These are phyloP conservation scores for Bruguiera hainesii DNA, from an alignment of 441 rosid genomes.

Conservation along the genomic window DNA sequence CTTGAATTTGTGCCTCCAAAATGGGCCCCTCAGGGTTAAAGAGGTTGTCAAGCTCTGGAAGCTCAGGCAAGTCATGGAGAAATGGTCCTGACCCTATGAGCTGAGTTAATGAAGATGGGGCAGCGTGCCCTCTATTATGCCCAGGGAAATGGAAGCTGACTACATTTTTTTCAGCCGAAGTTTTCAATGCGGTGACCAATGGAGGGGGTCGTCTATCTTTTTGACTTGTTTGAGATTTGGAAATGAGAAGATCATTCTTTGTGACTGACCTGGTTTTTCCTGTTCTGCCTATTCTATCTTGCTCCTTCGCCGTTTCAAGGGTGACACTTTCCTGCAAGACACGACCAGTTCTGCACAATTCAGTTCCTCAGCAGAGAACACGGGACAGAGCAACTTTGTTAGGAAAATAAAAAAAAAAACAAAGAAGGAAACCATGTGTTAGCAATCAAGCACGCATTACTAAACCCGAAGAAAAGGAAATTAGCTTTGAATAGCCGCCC, in stretches of 20 bases:
- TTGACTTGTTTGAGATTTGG: constrained; percentile 15
- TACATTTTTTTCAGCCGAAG: constrained; percentile 42
- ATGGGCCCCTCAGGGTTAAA: constrained; percentile 58
- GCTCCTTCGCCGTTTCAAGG: constrained; percentile 20
- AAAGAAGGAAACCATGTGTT: no score
- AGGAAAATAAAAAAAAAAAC: not conserved
- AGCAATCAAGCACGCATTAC: no score
- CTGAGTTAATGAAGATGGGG: constrained; percentile 43
- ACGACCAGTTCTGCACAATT: not conserved
- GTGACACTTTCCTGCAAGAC: constrained; percentile 24
- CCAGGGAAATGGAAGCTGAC: constrained; percentile 67
- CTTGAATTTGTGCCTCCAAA: constrained; percentile 54
- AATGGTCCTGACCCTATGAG: constrained; percentile 49
- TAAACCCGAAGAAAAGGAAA: no score
- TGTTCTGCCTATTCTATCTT: constrained; percentile 4
- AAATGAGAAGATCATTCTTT: constrained; percentile 14
- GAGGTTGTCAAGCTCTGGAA: constrained; percentile 58
- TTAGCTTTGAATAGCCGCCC: no score
- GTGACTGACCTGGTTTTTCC: constrained; percentile 9
- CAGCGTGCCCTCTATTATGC: constrained; percentile 60
- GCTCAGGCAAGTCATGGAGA: constrained; percentile 54
- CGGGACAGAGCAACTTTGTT: not conserved
- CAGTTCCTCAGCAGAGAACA: not conserved
- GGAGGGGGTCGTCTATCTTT: constrained; percentile 30
- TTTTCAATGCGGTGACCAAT: constrained; percentile 45